Evolutionary conservation across 2,329 filamentous ascomycete genomes (phyloP), one percentile per base, ranked within the genome.

Genomic region (Penicillium brevicompactum): DNA sequence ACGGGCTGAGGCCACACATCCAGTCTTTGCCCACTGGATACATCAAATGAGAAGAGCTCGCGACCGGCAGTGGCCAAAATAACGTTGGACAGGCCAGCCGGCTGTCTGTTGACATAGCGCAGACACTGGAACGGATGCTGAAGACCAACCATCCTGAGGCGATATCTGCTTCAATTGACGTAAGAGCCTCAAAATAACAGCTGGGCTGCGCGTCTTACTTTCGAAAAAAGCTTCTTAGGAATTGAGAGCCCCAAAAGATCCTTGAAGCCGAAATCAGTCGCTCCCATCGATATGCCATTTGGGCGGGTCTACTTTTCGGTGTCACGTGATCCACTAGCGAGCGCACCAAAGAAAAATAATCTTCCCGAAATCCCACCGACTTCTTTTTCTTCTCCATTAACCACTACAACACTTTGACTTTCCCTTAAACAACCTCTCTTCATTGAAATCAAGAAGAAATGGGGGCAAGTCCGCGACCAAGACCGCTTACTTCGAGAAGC

Each of bases 341-440:
- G 67, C 72, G 72, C 74, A 70, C 63, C 66, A 70, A 71, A 72
- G 73, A 70, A 65, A 68, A 53, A 32, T 53, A 64, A 66, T 61
- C 64, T 58, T 57, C 56, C 62, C 58, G 60, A 69, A 69, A 58
- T 61, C 57, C 53, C 34, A 44, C 49, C 47, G 22, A 56, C 49
- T 55, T 62, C 47, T 46, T 49, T 62, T 51, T 51, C 46, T 49
- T 57, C 58, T 58, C 53, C 49, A 60, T 67, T 65, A 62, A 59
- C 58, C 54, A 62, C 60, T 57, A 51, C 63, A 66, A 60, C 59
- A 65, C 34, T 57, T 51, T 63, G 51, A 63, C 57, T 96, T 76
- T 75, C 88, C 92, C 92, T 96, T 92, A 96, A 96, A 96, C 80
- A 96, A 90, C 92, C 92, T 95, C 86, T 89, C 91, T 94, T 94